Percentiles rank a stretch among this genome's conserved stretches.
Evolutionary conservation across 2,329 filamentous ascomycete species (phyloP).

Genomic region (Stylonectria norvegica): DNA sequence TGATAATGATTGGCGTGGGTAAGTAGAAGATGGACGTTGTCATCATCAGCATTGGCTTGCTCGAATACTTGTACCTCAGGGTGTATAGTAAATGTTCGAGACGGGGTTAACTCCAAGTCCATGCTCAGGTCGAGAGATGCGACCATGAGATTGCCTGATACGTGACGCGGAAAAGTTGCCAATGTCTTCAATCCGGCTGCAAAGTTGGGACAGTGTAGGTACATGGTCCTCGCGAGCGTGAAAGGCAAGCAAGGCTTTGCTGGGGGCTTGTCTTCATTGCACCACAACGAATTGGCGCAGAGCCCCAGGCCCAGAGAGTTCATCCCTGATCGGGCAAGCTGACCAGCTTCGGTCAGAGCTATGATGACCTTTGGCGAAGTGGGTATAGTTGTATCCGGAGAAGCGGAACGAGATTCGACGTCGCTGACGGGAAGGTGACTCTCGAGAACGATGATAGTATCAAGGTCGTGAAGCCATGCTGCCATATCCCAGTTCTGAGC

Average conservation of each 20-base stretch:
- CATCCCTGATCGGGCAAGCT: conserved; percentile 28
- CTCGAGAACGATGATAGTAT: conserved; percentile 29
- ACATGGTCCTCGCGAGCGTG: conserved; percentile 19
- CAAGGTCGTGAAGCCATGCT: conserved; percentile 55
- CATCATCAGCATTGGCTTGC: too few relatives aligned
- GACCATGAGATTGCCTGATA: conserved; percentile 29
- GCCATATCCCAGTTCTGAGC: too few relatives aligned
- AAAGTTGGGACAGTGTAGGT: conserved; percentile 20
- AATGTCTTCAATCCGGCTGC: conserved; percentile 13
- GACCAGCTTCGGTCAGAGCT: conserved; percentile 31
- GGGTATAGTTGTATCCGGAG: conserved; percentile 15
- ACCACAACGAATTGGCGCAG: conserved; percentile 28
- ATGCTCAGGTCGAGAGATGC: too few relatives aligned
- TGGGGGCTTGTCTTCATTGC: conserved; percentile 22
- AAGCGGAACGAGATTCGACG: too few relatives aligned
- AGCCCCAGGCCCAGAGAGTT: conserved; percentile 27
- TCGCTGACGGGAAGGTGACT: conserved; percentile 22
- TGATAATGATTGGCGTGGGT: too few relatives aligned
- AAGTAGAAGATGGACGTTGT: too few relatives aligned
- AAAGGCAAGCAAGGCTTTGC: conserved; percentile 19
- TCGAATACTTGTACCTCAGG: too few relatives aligned
- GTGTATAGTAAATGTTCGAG: too few relatives aligned
- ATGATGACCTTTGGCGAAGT: conserved; percentile 10
- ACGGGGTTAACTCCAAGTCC: too few relatives aligned
- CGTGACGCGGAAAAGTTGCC: conserved; percentile 19